Base-by-base conservation (phyloP, 805 yeast species). In the Saccharomycopsis schoenii region DNA sequence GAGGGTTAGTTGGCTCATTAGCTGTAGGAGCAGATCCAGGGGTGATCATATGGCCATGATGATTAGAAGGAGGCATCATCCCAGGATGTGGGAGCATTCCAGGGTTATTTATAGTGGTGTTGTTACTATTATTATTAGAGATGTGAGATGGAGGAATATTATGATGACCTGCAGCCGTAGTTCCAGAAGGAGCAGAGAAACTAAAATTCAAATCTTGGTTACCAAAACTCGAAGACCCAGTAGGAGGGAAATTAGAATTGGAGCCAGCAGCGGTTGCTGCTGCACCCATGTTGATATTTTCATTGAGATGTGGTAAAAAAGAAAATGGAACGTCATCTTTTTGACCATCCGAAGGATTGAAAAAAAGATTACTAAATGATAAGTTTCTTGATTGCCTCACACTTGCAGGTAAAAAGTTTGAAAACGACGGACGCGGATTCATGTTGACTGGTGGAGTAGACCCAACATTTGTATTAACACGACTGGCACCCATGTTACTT, bases 171-270 rank as follows among this genome's bases (percentile, higher is more conserved):
- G 40, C 56, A 17, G 52, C 29, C 19, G 50, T 50, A 15, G 51
- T 37, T 47, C 34, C 52, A 40, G 43, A 57, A 17, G 43, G 24
- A 11, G 52, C 52, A 25, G 60, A 58, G 41, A 60, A 57, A 25
- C 51, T 60, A 52, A 60, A 60, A 55, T 60, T 60, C 19, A 57
- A 25, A 19, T 60, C 62, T n/a, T 43, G 62, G 39, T 60, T 60
- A 19, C 40, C 56, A 52, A 57, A 58, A 21, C 21, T 39, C 15
- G 47, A 4, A 24, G 50, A 15, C 15, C 15, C 55, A 10, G 15
- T 9, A 24, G 52, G 14, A 47, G 52, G n/a, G 21, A 47, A 47
- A 24, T 17, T 17, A 15, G 52, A 24, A 47, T 47, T 47, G 9
- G 52, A 24, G 15, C 52, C 52, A 10, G 52, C 9, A 47, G 12